phyloP scores from a whole-genome alignment of 805 yeast genomes.

The Saccharomyces jurei region DNA sequence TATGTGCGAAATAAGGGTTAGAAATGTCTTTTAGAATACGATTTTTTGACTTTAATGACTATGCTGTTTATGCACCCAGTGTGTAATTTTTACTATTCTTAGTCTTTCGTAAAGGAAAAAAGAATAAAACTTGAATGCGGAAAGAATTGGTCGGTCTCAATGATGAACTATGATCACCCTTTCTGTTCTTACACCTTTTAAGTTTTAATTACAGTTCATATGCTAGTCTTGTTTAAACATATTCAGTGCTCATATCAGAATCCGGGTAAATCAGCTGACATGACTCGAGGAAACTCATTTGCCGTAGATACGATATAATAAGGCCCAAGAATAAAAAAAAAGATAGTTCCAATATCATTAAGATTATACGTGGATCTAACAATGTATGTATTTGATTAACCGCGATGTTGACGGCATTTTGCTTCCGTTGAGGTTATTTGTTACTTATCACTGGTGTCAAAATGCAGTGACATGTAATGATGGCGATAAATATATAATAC shows the following conservation, averaged over 20 bases:
- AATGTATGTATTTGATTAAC: not conserved
- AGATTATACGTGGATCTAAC: not conserved
- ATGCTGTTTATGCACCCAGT: not conserved
- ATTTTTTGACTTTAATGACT: not conserved
- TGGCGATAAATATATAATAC: not conserved
- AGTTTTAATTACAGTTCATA: not conserved
- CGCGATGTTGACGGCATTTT: not conserved
- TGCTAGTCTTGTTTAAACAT: not conserved
- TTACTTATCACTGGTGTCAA: not conserved
- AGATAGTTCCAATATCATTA: not conserved
- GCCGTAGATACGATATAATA: too few species aligned
- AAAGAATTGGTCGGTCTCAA: not conserved
- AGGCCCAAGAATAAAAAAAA: not conserved
- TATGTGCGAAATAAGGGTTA: not conserved
- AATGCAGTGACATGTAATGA: not conserved
- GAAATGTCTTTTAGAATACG: not conserved
- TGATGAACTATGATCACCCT: not conserved
- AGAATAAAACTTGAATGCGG: not conserved
- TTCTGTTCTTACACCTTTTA: not conserved
- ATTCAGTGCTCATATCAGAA: not conserved
- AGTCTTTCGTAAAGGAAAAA: not conserved
- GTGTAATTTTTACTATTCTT: not conserved
- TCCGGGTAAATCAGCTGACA: not conserved
- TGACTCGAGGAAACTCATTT: not conserved
- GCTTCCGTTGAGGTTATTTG: not conserved